A percentile compares a stretch with the other conserved stretches of the same genome.
Evolutionary conservation across 1,284 basidiomycete genomes (phyloP).

Genomic region (Lentinula novae-zelandiae): DNA sequence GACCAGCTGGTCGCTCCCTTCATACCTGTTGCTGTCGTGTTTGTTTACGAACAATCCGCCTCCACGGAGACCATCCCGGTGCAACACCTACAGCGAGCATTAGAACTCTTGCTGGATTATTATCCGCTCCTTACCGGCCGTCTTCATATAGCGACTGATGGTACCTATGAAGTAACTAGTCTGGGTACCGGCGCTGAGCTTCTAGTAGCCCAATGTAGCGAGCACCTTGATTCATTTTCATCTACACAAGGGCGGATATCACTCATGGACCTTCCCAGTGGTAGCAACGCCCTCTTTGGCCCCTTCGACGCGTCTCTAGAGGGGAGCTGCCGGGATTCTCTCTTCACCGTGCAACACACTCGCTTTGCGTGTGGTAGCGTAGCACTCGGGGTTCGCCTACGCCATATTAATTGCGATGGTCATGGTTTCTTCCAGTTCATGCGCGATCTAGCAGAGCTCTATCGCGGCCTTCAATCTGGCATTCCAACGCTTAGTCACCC

Average conservation of each 20-base stretch:
- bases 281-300: constrained; percentile 16
- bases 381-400: constrained; percentile 15
- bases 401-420: constrained; percentile 14
- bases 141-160: constrained; percentile 11
- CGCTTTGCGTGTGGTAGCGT: constrained; percentile 19
- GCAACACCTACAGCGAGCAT: constrained; percentile 15
- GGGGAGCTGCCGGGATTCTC: constrained; percentile 6
- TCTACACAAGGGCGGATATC: constrained; percentile 9
- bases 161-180: constrained; percentile 8
- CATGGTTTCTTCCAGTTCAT: constrained; percentile 17
- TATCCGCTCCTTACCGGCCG: constrained; percentile 19
- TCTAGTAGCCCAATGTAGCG: constrained; percentile 14
- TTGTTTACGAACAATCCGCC: constrained; percentile 12
- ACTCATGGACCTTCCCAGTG: constrained; percentile 12
- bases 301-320: constrained; percentile 15
- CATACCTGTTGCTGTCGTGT: constrained; percentile 17
- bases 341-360: constrained; percentile 18
- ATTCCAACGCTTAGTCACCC: constrained; percentile 7
- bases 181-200: constrained; percentile 16
- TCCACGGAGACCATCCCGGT: constrained; percentile 9
- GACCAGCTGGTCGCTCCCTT: not conserved
- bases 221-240: constrained; percentile 16
- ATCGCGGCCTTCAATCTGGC: constrained; percentile 11
- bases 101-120: constrained; percentile 13
- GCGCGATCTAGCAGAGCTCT: constrained; percentile 16